Evolutionary conservation across 2,329 filamentous ascomycete genomes (phyloP).

Genomic region (Sclerotinia glacialis): DNA sequence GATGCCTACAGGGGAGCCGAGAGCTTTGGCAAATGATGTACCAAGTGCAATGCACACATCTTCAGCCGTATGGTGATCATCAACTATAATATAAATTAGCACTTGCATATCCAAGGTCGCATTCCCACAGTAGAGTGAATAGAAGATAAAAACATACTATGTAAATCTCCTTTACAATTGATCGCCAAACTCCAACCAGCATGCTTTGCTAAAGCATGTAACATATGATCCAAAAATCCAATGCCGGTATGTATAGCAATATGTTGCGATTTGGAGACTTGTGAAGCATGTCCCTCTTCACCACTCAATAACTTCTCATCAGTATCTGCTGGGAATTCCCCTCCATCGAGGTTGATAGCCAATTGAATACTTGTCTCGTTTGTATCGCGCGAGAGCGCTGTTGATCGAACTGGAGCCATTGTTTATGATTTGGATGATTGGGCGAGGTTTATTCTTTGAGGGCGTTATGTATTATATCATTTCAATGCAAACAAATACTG

Average conservation of each 20-base stretch:
- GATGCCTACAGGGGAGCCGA: constrained; percentile 75
- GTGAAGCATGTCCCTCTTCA: constrained; percentile 70
- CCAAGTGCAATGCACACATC: constrained; percentile 92
- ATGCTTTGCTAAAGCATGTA: constrained; percentile 95
- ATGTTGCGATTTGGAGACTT: constrained; percentile 77
- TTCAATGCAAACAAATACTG: background rate
- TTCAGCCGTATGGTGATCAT: constrained; percentile 98
- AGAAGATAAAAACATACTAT: constrained; percentile 59
- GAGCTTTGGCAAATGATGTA: constrained; percentile 74
- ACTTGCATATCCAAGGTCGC: constrained; percentile 6
- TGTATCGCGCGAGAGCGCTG: constrained; percentile 80
- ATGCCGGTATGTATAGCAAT: constrained; percentile 91
- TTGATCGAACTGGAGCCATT: constrained; percentile 54
- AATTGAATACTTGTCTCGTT: constrained; percentile 98
- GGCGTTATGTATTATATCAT: background rate
- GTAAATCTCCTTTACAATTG: constrained; percentile 80
- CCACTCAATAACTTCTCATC: constrained; percentile 53
- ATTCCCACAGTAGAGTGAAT: background rate
- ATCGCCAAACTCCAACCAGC: constrained; percentile 88
- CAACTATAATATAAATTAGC: constrained; percentile 56
- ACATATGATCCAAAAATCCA: constrained; percentile 98
- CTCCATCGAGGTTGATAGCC: constrained; percentile 59
- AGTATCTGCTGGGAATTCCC: constrained; percentile 65
- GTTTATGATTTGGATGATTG: background rate
- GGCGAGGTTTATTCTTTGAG: background rate